Conservation (phyloP, 495 filamentous ascomycete species). For the Sordaria brevicollis region DNA sequence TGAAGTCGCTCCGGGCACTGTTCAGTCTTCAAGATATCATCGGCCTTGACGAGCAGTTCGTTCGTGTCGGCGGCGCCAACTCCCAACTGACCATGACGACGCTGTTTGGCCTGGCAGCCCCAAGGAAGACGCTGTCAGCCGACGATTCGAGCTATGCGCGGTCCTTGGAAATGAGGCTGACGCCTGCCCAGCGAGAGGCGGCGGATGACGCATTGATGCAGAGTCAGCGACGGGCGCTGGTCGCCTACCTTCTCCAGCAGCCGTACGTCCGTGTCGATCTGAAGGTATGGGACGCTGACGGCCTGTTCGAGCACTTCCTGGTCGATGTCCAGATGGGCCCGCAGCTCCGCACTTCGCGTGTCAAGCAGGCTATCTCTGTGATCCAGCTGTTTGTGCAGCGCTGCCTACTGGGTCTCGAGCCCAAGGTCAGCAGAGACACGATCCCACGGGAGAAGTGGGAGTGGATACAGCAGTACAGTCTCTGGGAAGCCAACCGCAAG, state of each 20-base stretch:
- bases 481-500: constrained; percentile 30
- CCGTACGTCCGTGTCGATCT: constrained; percentile 10
- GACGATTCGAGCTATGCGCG: no score
- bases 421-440: constrained; percentile 2
- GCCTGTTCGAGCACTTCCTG: constrained; percentile 27
- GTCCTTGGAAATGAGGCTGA: no score
- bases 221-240: not conserved
- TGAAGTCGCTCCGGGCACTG: no score
- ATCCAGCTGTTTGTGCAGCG: constrained; percentile 29
- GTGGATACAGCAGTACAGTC: constrained; percentile 4
- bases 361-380: constrained; percentile 28
- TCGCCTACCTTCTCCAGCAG: constrained; percentile 12
- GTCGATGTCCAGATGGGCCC: constrained; percentile 28
- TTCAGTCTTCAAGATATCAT: no score
- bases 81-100: no score
- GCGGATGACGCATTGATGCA: no score
- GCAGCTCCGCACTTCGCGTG: constrained; percentile 20
- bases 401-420: constrained; percentile 29
- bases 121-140: no score
- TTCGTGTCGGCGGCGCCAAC: no score
- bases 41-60: no score
- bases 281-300: constrained; percentile 11
- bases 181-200: no score
- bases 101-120: no score
- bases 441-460: not conserved